Percentiles rank a stretch among this genome's conserved stretches.
Evolutionary conservation across 345 rosid genomes (phyloP).

Genomic region (Salix koriyanagi): DNA sequence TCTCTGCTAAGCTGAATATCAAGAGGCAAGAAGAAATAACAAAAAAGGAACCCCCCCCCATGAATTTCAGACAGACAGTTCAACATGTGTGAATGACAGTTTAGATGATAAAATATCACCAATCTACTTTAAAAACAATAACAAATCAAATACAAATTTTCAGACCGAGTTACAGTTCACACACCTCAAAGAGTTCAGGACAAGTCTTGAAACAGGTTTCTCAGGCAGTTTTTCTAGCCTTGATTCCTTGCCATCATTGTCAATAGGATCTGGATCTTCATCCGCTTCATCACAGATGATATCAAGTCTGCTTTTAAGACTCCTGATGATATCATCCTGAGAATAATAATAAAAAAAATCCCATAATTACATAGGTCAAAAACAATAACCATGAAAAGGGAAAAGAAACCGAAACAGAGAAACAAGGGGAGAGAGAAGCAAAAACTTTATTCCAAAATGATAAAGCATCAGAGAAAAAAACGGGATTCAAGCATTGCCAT

Average conservation of each 20-base stretch:
- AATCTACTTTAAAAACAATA: neutral
- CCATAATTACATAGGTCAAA: neutral
- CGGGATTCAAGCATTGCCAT: neutral
- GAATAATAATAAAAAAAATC: constrained; percentile 10
- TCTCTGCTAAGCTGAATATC: no score
- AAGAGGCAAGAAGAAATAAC: no score
- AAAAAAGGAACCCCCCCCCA: no score
- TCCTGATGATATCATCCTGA: constrained; percentile 79
- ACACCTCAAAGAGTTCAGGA: constrained; percentile 51
- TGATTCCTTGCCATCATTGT: constrained; percentile 29
- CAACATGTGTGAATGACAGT: neutral
- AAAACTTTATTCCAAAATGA: neutral
- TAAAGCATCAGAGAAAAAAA: neutral
- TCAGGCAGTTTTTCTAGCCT: constrained; percentile 20
- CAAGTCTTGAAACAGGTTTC: constrained; percentile 40
- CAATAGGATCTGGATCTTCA: constrained; percentile 33
- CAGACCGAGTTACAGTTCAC: constrained; percentile 11
- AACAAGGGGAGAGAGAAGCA: neutral
- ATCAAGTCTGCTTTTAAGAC: constrained; percentile 84
- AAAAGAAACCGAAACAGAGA: neutral
- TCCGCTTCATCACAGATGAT: constrained; percentile 76
- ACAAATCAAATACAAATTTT: neutral
- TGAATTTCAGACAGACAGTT: neutral
- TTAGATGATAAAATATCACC: no score
- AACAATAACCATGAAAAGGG: constrained; percentile 1